A percentile compares a stretch with the other conserved stretches of the same genome.
Evolutionary conservation across 2,329 filamentous ascomycete species (phyloP).

Genomic region (Aspergillus ibericus): DNA sequence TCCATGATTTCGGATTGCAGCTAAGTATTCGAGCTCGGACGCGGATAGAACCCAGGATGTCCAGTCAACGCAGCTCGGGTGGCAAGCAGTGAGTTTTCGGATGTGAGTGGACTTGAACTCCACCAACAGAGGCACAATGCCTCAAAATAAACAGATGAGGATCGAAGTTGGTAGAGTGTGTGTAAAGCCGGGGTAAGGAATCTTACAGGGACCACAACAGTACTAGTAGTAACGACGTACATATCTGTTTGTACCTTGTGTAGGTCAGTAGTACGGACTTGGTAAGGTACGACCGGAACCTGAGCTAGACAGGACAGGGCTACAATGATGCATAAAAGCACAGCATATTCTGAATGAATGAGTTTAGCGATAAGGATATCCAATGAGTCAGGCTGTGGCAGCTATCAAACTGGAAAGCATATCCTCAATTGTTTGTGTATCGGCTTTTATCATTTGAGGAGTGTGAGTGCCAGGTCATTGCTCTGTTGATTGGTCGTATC

Average conservation of each 20-base stretch:
- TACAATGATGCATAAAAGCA: no score
- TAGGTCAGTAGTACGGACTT: not conserved
- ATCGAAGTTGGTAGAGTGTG: not conserved
- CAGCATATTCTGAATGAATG: no score
- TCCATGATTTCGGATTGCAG: constrained; percentile 15
- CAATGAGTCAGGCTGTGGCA: no score
- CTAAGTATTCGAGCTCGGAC: not conserved
- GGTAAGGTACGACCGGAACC: not conserved
- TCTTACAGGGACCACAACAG: not conserved
- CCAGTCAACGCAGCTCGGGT: not conserved
- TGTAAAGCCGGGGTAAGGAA: not conserved
- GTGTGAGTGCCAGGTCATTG: not conserved
- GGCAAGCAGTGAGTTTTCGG: not conserved
- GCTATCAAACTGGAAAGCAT: no score
- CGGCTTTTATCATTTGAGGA: no score
- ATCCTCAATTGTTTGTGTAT: no score
- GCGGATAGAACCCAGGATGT: not conserved
- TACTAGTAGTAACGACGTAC: no score
- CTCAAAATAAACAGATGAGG: not conserved
- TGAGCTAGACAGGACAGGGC: not conserved
- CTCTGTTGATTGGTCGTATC: not conserved
- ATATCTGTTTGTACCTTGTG: not conserved
- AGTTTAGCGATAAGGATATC: no score
- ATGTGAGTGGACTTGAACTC: not conserved
- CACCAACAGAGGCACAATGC: not conserved